phyloP scores from a whole-genome alignment of 169 alveolate genomes.

The Besnoitia besnoiti region DNA sequence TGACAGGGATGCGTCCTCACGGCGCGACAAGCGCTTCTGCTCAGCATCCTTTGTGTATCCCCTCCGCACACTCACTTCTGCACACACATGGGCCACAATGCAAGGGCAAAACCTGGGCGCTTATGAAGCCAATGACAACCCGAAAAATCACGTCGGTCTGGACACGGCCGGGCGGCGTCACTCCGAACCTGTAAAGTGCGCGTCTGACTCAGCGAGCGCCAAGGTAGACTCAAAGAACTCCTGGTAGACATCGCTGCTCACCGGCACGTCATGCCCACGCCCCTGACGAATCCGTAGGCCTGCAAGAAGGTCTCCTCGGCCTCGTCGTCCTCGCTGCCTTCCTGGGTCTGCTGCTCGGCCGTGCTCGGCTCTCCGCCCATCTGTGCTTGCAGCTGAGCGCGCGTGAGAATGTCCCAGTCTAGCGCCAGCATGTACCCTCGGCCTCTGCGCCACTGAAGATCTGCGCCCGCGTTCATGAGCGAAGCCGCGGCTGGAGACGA shows the following conservation, averaged over 20 bases:
- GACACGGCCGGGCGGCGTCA: no score
- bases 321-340: background rate
- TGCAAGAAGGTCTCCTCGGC: conserved; percentile 59
- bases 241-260: conserved; percentile 51
- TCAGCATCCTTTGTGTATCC: no score
- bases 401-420: conserved; percentile 36
- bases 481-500: background rate
- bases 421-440: conserved; percentile 64
- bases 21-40: no score
- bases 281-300: conserved; percentile 64
- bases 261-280: conserved; percentile 65
- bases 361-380: background rate
- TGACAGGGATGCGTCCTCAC: no score
- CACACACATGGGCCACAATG: no score
- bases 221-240: no score
- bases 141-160: no score
- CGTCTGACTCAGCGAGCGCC: no score
- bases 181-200: no score
- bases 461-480: background rate
- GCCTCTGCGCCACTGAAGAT: conserved; percentile 36
- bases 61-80: no score
- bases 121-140: no score
- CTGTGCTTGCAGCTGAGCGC: background rate
- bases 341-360: background rate
- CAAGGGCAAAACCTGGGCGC: no score